These are phyloP conservation scores for Chaetomiaceae sp. DNA, from an alignment of 2,329 filamentous ascomycete species.

Conservation along the genomic window DNA sequence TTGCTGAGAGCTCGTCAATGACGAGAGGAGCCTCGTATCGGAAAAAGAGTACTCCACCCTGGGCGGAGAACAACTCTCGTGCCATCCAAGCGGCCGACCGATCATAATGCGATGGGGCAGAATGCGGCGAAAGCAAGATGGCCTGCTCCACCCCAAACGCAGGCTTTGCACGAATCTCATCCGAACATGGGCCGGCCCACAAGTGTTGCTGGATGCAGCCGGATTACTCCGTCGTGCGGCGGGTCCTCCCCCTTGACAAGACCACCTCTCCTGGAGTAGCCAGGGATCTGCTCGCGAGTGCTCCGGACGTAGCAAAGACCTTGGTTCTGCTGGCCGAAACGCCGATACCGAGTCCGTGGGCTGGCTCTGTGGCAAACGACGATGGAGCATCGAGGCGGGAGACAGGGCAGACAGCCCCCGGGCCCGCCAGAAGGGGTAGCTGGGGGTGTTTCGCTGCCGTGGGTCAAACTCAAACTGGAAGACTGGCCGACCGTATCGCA, in stretches of 20 bases:
- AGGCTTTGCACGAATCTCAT: neutral
- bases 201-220: neutral
- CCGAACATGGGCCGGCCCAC: neutral
- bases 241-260: too few species aligned
- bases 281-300: neutral
- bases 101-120: constrained; percentile 13
- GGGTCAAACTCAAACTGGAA: neutral
- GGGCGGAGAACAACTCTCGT: constrained; percentile 5
- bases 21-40: constrained; percentile 20
- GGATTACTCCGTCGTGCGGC: too few species aligned
- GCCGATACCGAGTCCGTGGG: neutral
- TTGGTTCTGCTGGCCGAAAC: neutral
- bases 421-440: neutral
- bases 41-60: neutral
- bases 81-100: neutral
- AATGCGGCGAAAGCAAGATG: constrained; percentile 12
- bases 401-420: neutral
- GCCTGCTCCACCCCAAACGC: constrained; percentile 3
- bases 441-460: neutral
- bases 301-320: neutral
- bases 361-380: neutral
- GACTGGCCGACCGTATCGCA: neutral
- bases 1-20: too few species aligned
- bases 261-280: too few species aligned
- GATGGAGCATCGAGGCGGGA: too few species aligned